A percentile compares a stretch with the other conserved stretches of the same genome.
Conservation (phyloP, 495 filamentous ascomycete genomes). For the Aspergillus diversus region DNA sequence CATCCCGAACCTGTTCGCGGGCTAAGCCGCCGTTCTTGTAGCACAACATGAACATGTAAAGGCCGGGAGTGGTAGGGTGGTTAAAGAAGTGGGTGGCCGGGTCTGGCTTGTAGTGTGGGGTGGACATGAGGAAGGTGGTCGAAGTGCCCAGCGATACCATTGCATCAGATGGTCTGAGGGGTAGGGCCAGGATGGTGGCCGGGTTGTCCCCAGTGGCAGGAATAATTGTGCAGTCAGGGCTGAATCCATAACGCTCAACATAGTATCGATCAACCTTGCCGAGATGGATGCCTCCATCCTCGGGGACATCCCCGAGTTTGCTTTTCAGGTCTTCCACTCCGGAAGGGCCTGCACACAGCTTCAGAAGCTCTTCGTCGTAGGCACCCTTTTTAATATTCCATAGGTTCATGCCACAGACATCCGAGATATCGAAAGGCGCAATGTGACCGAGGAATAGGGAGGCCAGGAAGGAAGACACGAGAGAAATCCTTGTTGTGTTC, state of each 20-base stretch:
- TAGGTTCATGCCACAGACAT: constrained; percentile 96
- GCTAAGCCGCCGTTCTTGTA: constrained; percentile 98
- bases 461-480: constrained; percentile 93
- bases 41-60: constrained; percentile 99
- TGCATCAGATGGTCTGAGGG: constrained; percentile 81
- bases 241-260: constrained; percentile 75
- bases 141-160: constrained; percentile 94
- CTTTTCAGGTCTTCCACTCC: constrained; percentile 67
- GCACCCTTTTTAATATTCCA: constrained; percentile 80
- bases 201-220: constrained; percentile 97
- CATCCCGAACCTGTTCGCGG: constrained; percentile 84
- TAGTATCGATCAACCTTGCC: constrained; percentile 79
- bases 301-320: constrained; percentile 80
- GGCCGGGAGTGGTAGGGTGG: constrained; percentile 77
- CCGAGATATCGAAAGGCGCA: constrained; percentile 89
- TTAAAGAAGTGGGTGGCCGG: constrained; percentile 89
- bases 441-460: constrained; percentile 86
- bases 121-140: constrained; percentile 96
- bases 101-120: constrained; percentile 84
- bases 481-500: constrained; percentile 80
- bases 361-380: constrained; percentile 75
- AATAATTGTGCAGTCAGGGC: constrained; percentile 69
- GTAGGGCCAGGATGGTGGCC: constrained; percentile 88
- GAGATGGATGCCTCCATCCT: constrained; percentile 78
- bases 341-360: constrained; percentile 72